Evolutionary conservation across 192 early-diverging fungal species (phyloP), one percentile per base, ranked within the genome.

Genomic region (Thamnidium elegans): DNA sequence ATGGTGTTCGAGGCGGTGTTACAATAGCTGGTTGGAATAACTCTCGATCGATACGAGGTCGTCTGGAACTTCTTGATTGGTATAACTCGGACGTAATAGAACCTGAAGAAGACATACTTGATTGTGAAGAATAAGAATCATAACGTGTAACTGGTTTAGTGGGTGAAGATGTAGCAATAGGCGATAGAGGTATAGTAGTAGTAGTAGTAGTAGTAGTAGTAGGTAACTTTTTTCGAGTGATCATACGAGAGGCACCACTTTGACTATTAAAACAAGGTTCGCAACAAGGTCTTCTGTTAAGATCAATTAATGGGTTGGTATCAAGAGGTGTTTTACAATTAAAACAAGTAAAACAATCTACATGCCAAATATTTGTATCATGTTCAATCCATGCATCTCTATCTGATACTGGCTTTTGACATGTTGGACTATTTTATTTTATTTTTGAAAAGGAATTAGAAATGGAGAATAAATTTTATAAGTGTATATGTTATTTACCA

Each of bases 281-380:
- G 58, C 80, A 82, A 14, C 80, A 82, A 14, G 80, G 80, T 39
- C 72, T 67, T 48, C 78, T 74, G 11, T 50, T 30, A 11, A 82
- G 50, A 39, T 82, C 80, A 3, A 82, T 77, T 72, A 82, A 59
- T 14, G 80, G 80, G 7, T 67, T 62, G n/a, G 67, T 50, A 0
- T 66, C 62, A 10, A 82, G 14, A 30, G 69, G 64, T 1, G 62
- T 34, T 32, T 48, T 52, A 36, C 80, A 82, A 39, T 62, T 67
- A 59, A 56, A 70, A 50, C 80, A 82, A n/a, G 31, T 50, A 44
- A 82, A 82, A 53, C 80, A 82, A 26, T 62, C 59, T 64, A 68
- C 59, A 17, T 54, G 69, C 69, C 69, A 70, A 11, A 63, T 50
- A 4, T 39, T 46, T 31, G 10, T 17, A 19, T n/a, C 30, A 21